Evolutionary conservation across 441 rosid species (phyloP), one percentile per base, ranked within the genome.

Genomic region (Eugenia klotzschiana): DNA sequence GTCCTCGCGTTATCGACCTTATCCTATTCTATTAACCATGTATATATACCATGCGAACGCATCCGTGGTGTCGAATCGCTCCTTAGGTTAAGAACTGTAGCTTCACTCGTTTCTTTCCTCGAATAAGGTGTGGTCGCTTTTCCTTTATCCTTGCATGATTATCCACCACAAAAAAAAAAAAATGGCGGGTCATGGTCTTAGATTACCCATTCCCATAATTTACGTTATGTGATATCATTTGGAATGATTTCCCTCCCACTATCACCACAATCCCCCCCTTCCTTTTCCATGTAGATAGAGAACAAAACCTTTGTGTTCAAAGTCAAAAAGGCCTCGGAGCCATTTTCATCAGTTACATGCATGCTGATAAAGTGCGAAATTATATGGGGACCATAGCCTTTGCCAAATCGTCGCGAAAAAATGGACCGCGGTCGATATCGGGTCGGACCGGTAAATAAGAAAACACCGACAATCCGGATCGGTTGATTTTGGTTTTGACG

Each of bases 211-310:
- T 82, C 86, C 77, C 77, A 69, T 69, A 12, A 54, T 86, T 84
- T 86, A 82, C 84, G 73, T 81, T 41, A 33, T 25, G 46, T n/a
- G 80, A 82, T 89, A 88, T 88, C 83, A 88, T 90, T 85, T 82
- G 87, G 84, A 84, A 86, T 87, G 83, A 87, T 87, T 56, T 74
- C 82, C 25, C 46, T 83, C 49, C 84, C 88, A 77, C 86, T 15
- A 46, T 83, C 73, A 81, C 82, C 80, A 2, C 85, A 84, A 27
- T 37, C 37, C 52, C 37, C 52, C 79, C n/a, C 43, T 33, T 33
- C 15, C 64, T 80, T 82, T 43, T 10, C 15, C 64, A 79, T 60
- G 58, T 20, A 41, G 80, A 86, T 79, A 55, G 29, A 33, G 85
- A 80, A 86, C 89, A 87, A 88, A 83, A 72, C 20, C 14, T 1